Base-by-base conservation (phyloP, 2,329 filamentous ascomycete genomes). In the Cladosporium cucumerinum region DNA sequence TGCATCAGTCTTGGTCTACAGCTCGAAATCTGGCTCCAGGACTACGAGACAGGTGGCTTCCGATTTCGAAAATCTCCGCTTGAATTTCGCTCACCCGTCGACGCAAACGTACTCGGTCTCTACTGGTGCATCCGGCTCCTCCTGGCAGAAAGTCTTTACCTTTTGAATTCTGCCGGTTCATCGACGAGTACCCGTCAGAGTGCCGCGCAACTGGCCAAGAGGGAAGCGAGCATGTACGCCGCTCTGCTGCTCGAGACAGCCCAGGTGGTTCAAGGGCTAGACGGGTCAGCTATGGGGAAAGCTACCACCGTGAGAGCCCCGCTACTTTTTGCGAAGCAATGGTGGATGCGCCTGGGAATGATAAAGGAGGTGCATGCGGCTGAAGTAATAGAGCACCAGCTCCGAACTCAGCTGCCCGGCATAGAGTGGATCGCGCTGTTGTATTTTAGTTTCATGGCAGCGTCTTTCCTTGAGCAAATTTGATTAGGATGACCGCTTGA, bases 361-460 rank as follows among this genome's bases (percentile, higher is more conserved):
- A 32, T 21, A 4, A 28, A 28, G 18, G 18, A 54, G n/a, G 51
- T 54, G 4, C 18, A 32, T 7, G 51, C 18, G 51, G n/a, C 23
- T 21, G 51, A 54, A 4, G 26, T 12, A 5, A 54, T 54, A 11
- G 51, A 54, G n/a, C 51, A 23, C 10, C 26, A 54, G 51, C 26
- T 54, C 12, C 51, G 18, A 32, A 21, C 16, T 2, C 26, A 54
- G 26, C 30, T 54, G 14, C 51, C 51, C 2, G 51, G 51, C 4
- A 54, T 54, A 18, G 51, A 54, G 51, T 54, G 51, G 51, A 54
- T 54, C 51, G 21, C 51, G 28, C 51, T 54, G 26, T 18, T 54
- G 26, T 54, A 54, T 21, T 54, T 28, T 2, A 54, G 51, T 21
- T 54, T 54, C 26, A 54, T 54, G 51, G 51, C 51, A 7, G 51